Evolutionary conservation across 2,329 filamentous ascomycete genomes (phyloP).

Genomic region (Mycogone perniciosa): DNA sequence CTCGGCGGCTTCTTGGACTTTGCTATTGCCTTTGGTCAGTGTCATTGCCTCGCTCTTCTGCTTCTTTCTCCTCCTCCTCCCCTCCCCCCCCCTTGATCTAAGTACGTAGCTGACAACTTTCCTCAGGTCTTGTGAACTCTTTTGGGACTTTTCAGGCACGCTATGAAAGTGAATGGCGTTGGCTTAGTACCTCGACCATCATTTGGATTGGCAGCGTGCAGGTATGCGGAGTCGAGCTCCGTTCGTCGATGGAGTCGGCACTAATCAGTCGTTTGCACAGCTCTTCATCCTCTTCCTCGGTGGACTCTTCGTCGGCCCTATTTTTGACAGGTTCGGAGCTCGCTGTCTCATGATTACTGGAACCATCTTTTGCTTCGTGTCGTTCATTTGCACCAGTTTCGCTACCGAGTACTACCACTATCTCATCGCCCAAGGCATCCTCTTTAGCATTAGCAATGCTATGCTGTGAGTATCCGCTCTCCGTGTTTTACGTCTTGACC

Average conservation of each 20-base stretch:
- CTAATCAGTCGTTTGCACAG: constrained; percentile 14
- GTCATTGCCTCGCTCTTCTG: background rate
- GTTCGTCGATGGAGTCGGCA: background rate
- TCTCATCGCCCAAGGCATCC: constrained; percentile 34
- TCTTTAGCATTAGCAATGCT: constrained; percentile 35
- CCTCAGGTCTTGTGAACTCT: constrained; percentile 27
- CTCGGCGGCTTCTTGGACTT: constrained; percentile 26
- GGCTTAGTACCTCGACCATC: constrained; percentile 27
- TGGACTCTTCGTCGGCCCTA: constrained; percentile 32
- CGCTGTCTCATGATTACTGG: constrained; percentile 30
- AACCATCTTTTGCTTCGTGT: constrained; percentile 28
- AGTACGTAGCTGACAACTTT: background rate
- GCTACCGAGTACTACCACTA: constrained; percentile 31
- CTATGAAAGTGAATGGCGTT: constrained; percentile 33
- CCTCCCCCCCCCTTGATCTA: background rate
- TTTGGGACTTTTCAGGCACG: constrained; percentile 51
- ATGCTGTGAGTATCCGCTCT: constrained; percentile 24
- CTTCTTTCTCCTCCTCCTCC: background rate
- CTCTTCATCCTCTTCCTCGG: constrained; percentile 34
- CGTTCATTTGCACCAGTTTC: constrained; percentile 31
- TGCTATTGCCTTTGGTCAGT: constrained; percentile 23
- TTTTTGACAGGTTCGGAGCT: constrained; percentile 35
- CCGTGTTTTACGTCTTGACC: too few species aligned
- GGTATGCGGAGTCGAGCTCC: constrained; percentile 9
- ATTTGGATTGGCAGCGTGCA: constrained; percentile 37